Base-by-base conservation (phyloP, 441 rosid species). In the Corymbia calophylla region DNA sequence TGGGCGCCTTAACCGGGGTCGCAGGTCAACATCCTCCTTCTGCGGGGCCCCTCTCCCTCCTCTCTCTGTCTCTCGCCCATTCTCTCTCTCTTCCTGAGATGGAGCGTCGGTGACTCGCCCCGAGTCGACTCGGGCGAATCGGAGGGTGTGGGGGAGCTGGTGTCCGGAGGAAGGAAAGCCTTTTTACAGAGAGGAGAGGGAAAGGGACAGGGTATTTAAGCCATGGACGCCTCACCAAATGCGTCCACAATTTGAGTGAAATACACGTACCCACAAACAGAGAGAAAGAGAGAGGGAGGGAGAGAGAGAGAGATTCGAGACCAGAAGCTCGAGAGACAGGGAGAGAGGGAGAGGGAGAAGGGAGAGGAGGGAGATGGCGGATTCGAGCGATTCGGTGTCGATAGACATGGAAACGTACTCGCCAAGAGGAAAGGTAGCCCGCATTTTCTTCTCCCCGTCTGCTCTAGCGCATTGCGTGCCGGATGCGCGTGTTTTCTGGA, bases 61-160 rank as follows among this genome's bases (percentile, higher is more conserved):
- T 73, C 48, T 73, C 47, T 73, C 31, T 44, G 55, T 49, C 80
- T 47, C 53, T 51, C 53, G 14, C 53, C 14, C 81, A 17, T 32
- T 32, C 53, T 91, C 89, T 4, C 15, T 60, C 62, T 82, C 85
- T 48, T 87, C 51, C 88, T 87, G 51, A 89, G 86, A 87, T 91
- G 88, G 89, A 93, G 93, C 97, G 99, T 97, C 98, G 98, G 98
- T 97, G 98, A 94, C 97, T 92, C 96, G 92, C 89, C 12, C 88
- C 92, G 94, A 91, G 94, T 94, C 87, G 90, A 87, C 91, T 86
- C 87, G 62, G 21, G 88, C 92, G 92, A 88, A 92, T 89, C 73
- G 58, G 55, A 21, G 32, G 17, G 53, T 1, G 53, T 15, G 17
- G 53, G 66, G n/a, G n/a, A 73, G 49, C 84, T 73, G 48, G 84